phyloP scores from a whole-genome alignment of 2,329 filamentous ascomycete genomes.

The Rutstroemia sydowiana region DNA sequence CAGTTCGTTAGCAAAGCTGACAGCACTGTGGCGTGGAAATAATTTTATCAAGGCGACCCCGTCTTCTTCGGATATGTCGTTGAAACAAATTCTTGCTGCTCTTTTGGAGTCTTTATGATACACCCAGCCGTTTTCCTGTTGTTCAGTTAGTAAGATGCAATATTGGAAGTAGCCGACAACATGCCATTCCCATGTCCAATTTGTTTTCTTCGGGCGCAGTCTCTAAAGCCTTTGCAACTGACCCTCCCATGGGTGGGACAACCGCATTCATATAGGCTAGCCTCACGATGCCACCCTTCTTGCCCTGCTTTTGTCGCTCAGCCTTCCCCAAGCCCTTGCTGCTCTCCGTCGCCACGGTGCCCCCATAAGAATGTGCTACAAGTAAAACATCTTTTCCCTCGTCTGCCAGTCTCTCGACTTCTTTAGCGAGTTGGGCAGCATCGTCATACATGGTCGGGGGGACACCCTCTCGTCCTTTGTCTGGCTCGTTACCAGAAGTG shows the following conservation, averaged over 20 bases:
- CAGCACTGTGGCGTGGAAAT: slow-evolving; percentile 30
- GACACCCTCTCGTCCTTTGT: slow-evolving; percentile 1
- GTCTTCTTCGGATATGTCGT: slow-evolving; percentile 25
- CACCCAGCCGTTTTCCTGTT: slow-evolving; percentile 28
- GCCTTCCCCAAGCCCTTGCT: slow-evolving; percentile 31
- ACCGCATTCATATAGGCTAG: slow-evolving; percentile 13
- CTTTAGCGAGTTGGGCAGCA: slow-evolving; percentile 29
- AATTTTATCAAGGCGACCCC: slow-evolving; percentile 14
- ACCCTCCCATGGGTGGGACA: slow-evolving; percentile 11
- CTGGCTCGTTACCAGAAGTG: neutral
- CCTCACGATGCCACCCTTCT: slow-evolving; percentile 33
- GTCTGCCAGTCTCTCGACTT: slow-evolving; percentile 27
- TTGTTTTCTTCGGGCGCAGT: slow-evolving; percentile 4
- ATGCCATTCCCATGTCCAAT: slow-evolving; percentile 3
- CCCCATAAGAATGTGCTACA: slow-evolving; percentile 35
- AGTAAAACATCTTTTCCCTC: slow-evolving; percentile 33
- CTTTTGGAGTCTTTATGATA: slow-evolving; percentile 13
- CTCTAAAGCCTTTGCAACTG: neutral
- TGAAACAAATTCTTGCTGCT: slow-evolving; percentile 20
- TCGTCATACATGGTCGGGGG: slow-evolving; percentile 32
- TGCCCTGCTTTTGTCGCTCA: slow-evolving; percentile 30
- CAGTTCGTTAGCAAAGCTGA: slow-evolving; percentile 30
- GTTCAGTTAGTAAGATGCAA: neutral
- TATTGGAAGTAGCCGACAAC: neutral
- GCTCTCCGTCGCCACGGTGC: slow-evolving; percentile 29